Evolutionary conservation across 2,329 filamentous ascomycete genomes (phyloP), one percentile per base, ranked within the genome.

Genomic region (Neofusicoccum umdonicola): DNA sequence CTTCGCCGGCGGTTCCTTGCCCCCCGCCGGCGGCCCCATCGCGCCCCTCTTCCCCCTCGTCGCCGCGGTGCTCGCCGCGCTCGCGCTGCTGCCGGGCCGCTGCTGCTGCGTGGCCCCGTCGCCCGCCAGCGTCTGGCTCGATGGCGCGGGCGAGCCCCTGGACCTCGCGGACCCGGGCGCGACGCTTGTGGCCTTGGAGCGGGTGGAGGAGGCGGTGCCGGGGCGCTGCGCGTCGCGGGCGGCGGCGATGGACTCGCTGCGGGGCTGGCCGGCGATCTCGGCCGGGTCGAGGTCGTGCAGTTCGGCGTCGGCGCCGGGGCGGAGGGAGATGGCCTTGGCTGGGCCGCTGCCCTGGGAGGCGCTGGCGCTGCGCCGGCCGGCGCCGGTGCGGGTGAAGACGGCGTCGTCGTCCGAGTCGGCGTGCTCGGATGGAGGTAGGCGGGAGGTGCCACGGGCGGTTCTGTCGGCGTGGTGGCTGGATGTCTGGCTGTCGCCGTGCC

Each of bases 231-330:
- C 22, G 15, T 41, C 45, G 12, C 31, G 42, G 35, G 22, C 17
- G 12, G 17, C 19, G 13, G 44, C 62, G 35, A 64, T 57, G 42
- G n/a, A n/a, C 22, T 70, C 13, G 63, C 57, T 31, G 70, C 68
- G 39, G 62, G 66, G 17, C 66, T 66, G 41, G 73, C 72, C 13
- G 70, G 71, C 63, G 73, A 71, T 69, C 71, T 70, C 62, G 71
- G 66, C 64, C 69, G 68, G 67, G 76, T 70, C 65, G 82, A 79
- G 66, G 84, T 82, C 66, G 8, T 52, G 56, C 54, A 65, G 41
- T 37, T 61, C 54, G 4, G 27, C 44, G 22, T 60, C 63, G 11
- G 44, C 63, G 3, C 42, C 44, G 13, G 56, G 6, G 41, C 19
- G 27, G n/a, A 39, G 17, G 11, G 37, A 17, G 35, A 54, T 65